Base-by-base conservation (phyloP, 129 eudicot genomes). In the Tagetes erecta region DNA sequence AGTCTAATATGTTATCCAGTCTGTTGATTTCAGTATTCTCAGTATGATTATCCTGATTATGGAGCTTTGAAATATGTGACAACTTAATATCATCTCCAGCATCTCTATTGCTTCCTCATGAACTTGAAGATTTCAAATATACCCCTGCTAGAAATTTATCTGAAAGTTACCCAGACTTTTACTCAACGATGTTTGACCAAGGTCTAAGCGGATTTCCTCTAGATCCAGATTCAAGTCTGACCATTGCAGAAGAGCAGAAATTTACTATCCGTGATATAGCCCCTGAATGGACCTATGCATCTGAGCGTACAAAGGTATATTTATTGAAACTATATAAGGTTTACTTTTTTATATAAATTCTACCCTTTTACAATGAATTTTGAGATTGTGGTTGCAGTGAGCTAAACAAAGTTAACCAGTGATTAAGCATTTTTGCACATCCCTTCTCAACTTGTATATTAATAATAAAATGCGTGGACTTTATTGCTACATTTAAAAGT, bases 201-300 rank as follows among this genome's bases (percentile, higher is more conserved):
- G 88, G 87, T 70, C 88, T 60, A 20, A 77, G 68, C 78, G 90
- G 83, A 76, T 77, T 82, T 67, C 78, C 89, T 74, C 82, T 76
- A 67, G 91, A 79, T 68, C 82, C 85, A 63, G 79, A 74, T 76
- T 71, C 83, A 79, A 76, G 88, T 64, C 68, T 84, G 73, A 91
- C 87, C 34, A 65, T 88, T 27, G 72, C 92, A 64, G 86, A 79
- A 67, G 84, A 83, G 71, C 97, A 95, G 86, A 91, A 80, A 79
- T 91, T 87, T 78, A 84, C 81, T 47, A 95, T 95, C 69, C 87
- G 84, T 58, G 97, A 88, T 64, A 83, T 95, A 74, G 86, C 92
- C 62, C 99, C 99, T 64, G 92, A 87, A 69, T 95, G 97, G 97
- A 92, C 94, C 55, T 95, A 80, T 87, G 81, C 90, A 44, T 81